Evolutionary conservation across 345 rosid species (phyloP).

Genomic region (Brassica carinata): DNA sequence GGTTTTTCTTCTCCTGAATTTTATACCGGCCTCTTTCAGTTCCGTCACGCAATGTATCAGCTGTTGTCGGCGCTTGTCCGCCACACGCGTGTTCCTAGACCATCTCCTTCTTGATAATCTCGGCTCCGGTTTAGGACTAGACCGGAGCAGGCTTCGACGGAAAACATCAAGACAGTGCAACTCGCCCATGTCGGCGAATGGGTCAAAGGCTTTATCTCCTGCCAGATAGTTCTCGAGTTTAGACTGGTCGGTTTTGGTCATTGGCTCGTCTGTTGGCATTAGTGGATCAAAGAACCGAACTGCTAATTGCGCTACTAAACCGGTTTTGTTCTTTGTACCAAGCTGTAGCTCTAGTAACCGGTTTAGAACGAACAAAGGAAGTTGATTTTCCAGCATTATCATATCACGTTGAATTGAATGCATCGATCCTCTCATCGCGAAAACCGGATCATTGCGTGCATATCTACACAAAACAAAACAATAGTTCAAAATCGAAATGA

Average conservation of each 20-base stretch:
- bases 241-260: slow-evolving; percentile 57
- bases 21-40: slow-evolving; percentile 74
- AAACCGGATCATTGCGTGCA: slow-evolving; percentile 74
- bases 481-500: neutral
- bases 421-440: slow-evolving; percentile 87
- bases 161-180: slow-evolving; percentile 85
- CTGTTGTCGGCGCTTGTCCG: slow-evolving; percentile 80
- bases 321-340: slow-evolving; percentile 56
- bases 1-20: slow-evolving; percentile 64
- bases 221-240: slow-evolving; percentile 52
- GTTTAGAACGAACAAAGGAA: slow-evolving; percentile 74
- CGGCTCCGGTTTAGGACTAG: slow-evolving; percentile 60
- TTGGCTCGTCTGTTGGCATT: slow-evolving; percentile 85
- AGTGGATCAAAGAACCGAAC: slow-evolving; percentile 81
- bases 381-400: slow-evolving; percentile 88
- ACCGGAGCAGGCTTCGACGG: slow-evolving; percentile 58
- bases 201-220: slow-evolving; percentile 52
- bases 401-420: slow-evolving; percentile 87
- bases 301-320: slow-evolving; percentile 65
- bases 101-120: slow-evolving; percentile 57
- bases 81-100: slow-evolving; percentile 60
- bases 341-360: slow-evolving; percentile 67
- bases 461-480: slow-evolving; percentile 38
- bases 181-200: slow-evolving; percentile 60
- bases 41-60: slow-evolving; percentile 78